These are phyloP conservation scores for Aureobasidium pullulans DNA, from an alignment of 2,329 filamentous ascomycete species.

Conservation along the genomic window DNA sequence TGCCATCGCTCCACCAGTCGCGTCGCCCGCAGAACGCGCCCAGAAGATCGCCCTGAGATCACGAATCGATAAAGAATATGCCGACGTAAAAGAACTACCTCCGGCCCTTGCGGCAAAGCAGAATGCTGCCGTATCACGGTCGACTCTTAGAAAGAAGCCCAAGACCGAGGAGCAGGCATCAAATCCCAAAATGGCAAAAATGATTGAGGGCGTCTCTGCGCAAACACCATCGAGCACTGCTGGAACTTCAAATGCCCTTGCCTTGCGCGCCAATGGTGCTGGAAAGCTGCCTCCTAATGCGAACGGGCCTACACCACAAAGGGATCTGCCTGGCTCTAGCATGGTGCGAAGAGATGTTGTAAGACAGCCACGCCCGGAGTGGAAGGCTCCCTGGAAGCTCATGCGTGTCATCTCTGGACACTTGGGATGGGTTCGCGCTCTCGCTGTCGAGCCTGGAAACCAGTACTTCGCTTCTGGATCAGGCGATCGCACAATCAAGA, in stretches of 20 bases:
- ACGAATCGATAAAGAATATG: slow-evolving; percentile 67
- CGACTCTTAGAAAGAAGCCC: slow-evolving; percentile 56
- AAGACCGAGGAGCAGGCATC: slow-evolving; percentile 47
- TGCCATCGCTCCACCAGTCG: slow-evolving; percentile 38
- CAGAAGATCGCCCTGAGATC: slow-evolving; percentile 44
- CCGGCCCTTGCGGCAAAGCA: slow-evolving; percentile 72
- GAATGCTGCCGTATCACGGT: slow-evolving; percentile 49
- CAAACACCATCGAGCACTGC: slow-evolving; percentile 34
- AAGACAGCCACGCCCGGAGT: slow-evolving; percentile 71
- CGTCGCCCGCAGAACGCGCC: slow-evolving; percentile 36
- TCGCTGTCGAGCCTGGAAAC: slow-evolving; percentile 92
- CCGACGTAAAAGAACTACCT: slow-evolving; percentile 68
- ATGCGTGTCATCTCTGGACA: slow-evolving; percentile 97
- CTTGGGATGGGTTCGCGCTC: slow-evolving; percentile 82
- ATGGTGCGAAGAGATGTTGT: slow-evolving; percentile 58
- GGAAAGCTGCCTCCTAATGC: slow-evolving; percentile 45
- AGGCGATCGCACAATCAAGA: slow-evolving; percentile 95
- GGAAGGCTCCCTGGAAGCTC: slow-evolving; percentile 97
- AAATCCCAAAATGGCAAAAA: slow-evolving; percentile 53
- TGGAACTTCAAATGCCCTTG: slow-evolving; percentile 51
- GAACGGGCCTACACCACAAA: slow-evolving; percentile 46
- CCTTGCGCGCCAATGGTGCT: slow-evolving; percentile 41
- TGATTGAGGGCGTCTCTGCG: slow-evolving; percentile 58
- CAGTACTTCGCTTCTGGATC: slow-evolving; percentile 96
- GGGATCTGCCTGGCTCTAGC: slow-evolving; percentile 43